These are phyloP conservation scores for Oropetium thomaeum DNA, from an alignment of 176 grass and related monocot genomes.

Conservation along the genomic window DNA sequence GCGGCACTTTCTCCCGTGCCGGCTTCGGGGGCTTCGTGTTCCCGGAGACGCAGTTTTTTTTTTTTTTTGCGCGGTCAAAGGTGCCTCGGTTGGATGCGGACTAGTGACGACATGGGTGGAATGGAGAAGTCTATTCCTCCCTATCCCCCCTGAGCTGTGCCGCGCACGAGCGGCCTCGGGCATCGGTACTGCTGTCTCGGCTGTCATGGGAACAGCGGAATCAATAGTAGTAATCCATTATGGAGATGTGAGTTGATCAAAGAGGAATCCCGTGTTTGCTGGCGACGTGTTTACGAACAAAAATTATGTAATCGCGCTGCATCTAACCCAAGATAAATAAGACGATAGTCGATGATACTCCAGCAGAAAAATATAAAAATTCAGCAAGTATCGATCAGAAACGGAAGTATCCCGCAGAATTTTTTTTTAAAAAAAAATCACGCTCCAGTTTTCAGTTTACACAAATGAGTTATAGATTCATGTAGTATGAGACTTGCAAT, in stretches of 20 bases:
- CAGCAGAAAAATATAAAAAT: no score
- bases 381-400: no score
- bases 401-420: no score
- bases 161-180: slow-evolving; percentile 39
- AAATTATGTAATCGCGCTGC: no score
- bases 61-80: slow-evolving; percentile 18
- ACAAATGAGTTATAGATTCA: not conserved
- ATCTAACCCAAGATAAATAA: no score
- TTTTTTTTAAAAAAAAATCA: no score
- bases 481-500: no score
- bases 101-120: not conserved
- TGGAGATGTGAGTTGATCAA: not conserved
- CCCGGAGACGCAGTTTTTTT: not conserved
- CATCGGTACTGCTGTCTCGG: not conserved
- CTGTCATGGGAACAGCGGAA: not conserved
- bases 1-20: slow-evolving; percentile 56
- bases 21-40: slow-evolving; percentile 34
- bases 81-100: not conserved
- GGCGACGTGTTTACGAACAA: slow-evolving; percentile 10
- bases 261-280: slow-evolving; percentile 14
- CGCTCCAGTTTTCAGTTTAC: not conserved
- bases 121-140: slow-evolving; percentile 19
- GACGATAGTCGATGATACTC: no score
- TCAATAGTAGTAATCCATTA: no score
- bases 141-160: not conserved